phyloP scores from a whole-genome alignment of 176 grass and related monocot species.

The Aegilops bicornis region DNA sequence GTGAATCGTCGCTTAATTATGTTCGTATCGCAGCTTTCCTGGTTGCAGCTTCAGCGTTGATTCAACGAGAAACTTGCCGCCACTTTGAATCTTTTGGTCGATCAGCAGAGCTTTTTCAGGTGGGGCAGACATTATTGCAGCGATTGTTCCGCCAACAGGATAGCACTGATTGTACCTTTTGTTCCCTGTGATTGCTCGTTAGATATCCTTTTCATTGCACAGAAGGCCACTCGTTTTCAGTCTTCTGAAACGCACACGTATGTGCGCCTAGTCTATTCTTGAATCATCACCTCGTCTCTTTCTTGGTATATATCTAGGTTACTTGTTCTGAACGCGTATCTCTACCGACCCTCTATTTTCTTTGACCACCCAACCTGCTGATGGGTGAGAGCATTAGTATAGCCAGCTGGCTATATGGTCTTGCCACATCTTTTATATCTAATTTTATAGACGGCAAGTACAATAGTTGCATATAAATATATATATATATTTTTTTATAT shows the following conservation, averaged over 20 bases:
- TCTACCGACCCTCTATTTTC: not conserved
- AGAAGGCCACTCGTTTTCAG: constrained; percentile 30
- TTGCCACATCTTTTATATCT: no score
- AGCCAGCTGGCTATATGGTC: no score
- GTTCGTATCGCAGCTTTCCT: constrained; percentile 1
- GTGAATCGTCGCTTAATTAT: not conserved
- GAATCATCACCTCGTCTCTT: constrained; percentile 25
- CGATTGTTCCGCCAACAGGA: constrained; percentile 50
- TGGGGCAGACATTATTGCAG: constrained; percentile 40
- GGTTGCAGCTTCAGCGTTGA: constrained; percentile 1
- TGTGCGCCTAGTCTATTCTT: constrained; percentile 17
- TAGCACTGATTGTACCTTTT: constrained; percentile 58
- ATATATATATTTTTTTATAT: no score
- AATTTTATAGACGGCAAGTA: no score
- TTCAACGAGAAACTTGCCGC: constrained; percentile 16
- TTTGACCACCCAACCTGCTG: no score
- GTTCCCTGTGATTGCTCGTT: constrained; percentile 41
- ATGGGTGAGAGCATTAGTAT: no score
- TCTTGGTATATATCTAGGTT: constrained; percentile 1
- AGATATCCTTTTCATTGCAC: constrained; percentile 18
- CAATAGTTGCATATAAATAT: no score
- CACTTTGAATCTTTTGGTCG: constrained; percentile 27
- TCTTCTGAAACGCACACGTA: constrained; percentile 34
- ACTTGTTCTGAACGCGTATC: constrained; percentile 3
- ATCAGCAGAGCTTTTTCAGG: constrained; percentile 34